Evolutionary conservation across 208 protist species (phyloP).

Genomic region (Strigomonas culicis): DNA sequence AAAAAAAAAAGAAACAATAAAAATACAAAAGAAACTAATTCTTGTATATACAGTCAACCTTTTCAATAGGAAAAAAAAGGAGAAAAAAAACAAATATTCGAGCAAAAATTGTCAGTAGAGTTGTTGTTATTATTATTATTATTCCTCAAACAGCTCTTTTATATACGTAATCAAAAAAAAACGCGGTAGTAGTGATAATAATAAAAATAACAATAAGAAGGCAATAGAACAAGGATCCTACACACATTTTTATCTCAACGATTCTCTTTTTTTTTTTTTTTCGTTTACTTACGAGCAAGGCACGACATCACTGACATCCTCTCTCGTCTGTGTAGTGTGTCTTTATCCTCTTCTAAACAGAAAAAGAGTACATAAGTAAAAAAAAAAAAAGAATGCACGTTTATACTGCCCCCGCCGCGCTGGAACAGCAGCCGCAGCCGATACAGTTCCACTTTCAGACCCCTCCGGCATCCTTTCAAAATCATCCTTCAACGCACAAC

Average conservation of each 20-base stretch:
- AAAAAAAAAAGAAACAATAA: not conserved
- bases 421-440: too few species aligned
- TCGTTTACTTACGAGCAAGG: too few species aligned
- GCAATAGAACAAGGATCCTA: too few species aligned
- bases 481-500: not conserved
- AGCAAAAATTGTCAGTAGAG: not conserved
- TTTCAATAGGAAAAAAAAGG: constrained; percentile 10
- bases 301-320: too few species aligned
- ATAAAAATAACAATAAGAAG: not conserved
- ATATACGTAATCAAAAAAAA: constrained; percentile 1
- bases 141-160: not conserved
- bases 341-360: too few species aligned
- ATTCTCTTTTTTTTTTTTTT: too few species aligned
- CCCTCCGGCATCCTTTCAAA: too few species aligned
- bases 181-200: not conserved
- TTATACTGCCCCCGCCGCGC: too few species aligned
- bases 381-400: not conserved
- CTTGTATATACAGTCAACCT: not conserved
- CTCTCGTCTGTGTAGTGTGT: too few species aligned
- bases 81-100: not conserved
- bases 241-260: too few species aligned
- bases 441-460: too few species aligned
- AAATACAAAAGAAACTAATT: constrained; percentile 9
- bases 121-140: not conserved
- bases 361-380: not conserved